Conservation (phyloP, 768 basidiomycete species). For the Gloeophyllum trabeum region DNA sequence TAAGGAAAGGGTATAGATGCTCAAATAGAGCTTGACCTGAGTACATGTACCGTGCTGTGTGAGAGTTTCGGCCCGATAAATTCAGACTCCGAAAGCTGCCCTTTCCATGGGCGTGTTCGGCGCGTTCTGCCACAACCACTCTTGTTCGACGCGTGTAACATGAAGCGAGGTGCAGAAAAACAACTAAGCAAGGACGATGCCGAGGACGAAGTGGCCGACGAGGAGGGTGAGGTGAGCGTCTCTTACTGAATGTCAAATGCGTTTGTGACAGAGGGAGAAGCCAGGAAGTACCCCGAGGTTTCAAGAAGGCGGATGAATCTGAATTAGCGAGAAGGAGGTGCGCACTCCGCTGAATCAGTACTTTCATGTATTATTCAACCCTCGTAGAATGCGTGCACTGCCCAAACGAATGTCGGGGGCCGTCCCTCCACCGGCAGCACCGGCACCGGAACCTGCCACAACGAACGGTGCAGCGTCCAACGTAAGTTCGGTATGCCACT, state of each 20-base stretch:
- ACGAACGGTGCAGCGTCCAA: constrained; percentile 3
- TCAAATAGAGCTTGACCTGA: no score
- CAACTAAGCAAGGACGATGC: constrained; percentile 51
- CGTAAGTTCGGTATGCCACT: no score
- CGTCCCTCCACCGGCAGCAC: constrained; percentile 8
- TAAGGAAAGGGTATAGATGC: no score
- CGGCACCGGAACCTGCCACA: no score
- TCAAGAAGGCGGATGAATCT: constrained; percentile 51
- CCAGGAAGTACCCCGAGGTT: constrained; percentile 34
- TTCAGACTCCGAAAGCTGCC: no score
- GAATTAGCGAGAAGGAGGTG: constrained; percentile 47
- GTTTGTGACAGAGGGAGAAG: not conserved
- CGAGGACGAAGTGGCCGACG: constrained; percentile 26
- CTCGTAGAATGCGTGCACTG: not conserved
- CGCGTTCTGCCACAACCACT: no score
- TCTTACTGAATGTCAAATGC: constrained; percentile 1
- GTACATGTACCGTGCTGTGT: no score
- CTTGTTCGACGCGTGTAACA: constrained; percentile 20
- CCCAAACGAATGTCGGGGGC: not conserved
- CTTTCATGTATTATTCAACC: not conserved
- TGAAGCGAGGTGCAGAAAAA: constrained; percentile 71
- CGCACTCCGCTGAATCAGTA: constrained; percentile 4
- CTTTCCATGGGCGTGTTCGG: no score
- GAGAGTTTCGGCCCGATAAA: no score
- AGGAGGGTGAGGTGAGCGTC: constrained; percentile 14